phyloP scores from a whole-genome alignment of 257 asterid species.

The Knoxia roxburghii region DNA sequence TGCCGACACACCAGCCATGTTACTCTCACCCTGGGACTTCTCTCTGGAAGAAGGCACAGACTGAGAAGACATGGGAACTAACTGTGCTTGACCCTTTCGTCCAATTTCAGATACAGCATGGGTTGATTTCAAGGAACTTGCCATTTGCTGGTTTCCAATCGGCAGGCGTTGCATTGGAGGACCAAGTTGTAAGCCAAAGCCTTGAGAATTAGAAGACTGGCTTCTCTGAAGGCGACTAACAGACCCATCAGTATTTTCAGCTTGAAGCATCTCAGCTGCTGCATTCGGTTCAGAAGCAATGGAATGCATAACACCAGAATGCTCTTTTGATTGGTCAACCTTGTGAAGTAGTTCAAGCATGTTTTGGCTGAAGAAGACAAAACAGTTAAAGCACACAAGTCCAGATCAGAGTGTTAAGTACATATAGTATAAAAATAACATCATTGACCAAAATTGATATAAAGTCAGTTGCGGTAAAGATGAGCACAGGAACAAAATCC shows the following conservation, averaged over 20 bases:
- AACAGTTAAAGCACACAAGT: conserved; percentile 13
- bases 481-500: not conserved
- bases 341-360: conserved; percentile 92
- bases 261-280: conserved; percentile 45
- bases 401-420: not conserved
- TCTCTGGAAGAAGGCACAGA: conserved; percentile 36
- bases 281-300: conserved; percentile 37
- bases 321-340: conserved; percentile 71
- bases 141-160: conserved; percentile 32
- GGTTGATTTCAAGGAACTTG: conserved; percentile 29
- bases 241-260: conserved; percentile 45
- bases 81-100: conserved; percentile 34
- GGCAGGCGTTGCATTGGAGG: conserved; percentile 70
- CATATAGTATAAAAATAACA: not conserved
- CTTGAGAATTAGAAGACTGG: conserved; percentile 64
- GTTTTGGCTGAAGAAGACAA: conserved; percentile 55
- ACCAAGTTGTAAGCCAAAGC: conserved; percentile 87
- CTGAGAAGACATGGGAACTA: conserved; percentile 35
- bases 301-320: conserved; percentile 33
- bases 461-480: not conserved
- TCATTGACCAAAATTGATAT: too few relatives aligned
- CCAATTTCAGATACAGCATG: conserved; percentile 40
- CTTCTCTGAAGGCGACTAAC: conserved; percentile 42
- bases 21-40: conserved; percentile 34
- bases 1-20: conserved; percentile 36